phyloP scores from a whole-genome alignment of 2,329 filamentous ascomycete genomes.

The Camptophora hylomeconis region DNA sequence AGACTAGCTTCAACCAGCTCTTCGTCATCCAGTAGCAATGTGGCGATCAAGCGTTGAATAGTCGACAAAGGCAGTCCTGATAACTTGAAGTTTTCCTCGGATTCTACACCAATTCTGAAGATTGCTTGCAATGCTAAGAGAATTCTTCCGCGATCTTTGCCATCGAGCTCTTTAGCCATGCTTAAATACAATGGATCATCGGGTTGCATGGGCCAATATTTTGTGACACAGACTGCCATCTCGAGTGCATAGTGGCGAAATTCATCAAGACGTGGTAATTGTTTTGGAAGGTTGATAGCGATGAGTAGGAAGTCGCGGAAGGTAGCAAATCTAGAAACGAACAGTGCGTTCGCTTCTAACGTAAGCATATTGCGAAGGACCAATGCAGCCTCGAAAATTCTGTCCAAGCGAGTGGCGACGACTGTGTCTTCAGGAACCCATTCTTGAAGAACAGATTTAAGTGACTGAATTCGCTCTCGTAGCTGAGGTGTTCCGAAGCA shows the following conservation, averaged over 20 bases:
- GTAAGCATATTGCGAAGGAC: conserved; percentile 96
- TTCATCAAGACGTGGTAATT: conserved; percentile 62
- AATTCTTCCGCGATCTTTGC: conserved; percentile 63
- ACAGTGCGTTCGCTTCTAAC: conserved; percentile 73
- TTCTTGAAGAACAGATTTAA: conserved; percentile 50
- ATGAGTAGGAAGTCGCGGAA: conserved; percentile 76
- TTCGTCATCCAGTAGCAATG: conserved; percentile 49
- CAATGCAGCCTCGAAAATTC: conserved; percentile 73
- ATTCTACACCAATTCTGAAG: conserved; percentile 75
- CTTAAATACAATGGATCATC: conserved; percentile 69
- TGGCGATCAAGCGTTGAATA: conserved; percentile 39
- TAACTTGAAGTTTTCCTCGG: conserved; percentile 66
- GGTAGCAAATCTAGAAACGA: conserved; percentile 61
- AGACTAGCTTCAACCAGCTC: conserved; percentile 78
- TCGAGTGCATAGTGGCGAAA: conserved; percentile 85
- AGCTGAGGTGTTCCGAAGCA: conserved; percentile 56
- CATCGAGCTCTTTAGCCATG: conserved; percentile 43
- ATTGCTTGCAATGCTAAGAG: conserved; percentile 69
- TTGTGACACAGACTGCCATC: conserved; percentile 80
- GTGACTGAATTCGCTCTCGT: conserved; percentile 54
- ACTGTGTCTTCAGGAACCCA: conserved; percentile 40
- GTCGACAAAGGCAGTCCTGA: conserved; percentile 53
- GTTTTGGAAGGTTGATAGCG: conserved; percentile 60
- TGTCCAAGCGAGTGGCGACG: conserved; percentile 55
- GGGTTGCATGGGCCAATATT: conserved; percentile 58